Conservation (phyloP, 129 eudicot genomes). For the Artemisia tridentata region DNA sequence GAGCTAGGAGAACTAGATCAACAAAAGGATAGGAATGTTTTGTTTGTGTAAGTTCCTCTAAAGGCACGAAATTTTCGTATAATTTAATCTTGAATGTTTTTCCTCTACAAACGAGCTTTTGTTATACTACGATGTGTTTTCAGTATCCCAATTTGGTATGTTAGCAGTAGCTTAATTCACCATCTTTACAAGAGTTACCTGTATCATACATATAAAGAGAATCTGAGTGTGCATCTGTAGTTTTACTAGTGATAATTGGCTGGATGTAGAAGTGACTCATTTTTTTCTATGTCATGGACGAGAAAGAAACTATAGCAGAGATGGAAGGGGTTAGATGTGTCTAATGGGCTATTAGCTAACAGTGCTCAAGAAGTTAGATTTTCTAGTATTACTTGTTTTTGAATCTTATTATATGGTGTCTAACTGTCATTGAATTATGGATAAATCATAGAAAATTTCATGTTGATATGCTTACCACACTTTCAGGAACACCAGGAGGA, state of each 20-base stretch:
- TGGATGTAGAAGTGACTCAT: no score
- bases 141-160: no score
- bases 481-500: conserved; percentile 79
- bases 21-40: conserved; percentile 10
- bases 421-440: no score
- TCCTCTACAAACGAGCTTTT: conserved; percentile 6
- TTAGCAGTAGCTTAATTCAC: conserved; percentile 78
- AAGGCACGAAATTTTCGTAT: conserved; percentile 16
- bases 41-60: conserved; percentile 15
- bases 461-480: conserved; percentile 51
- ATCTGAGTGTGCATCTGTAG: not conserved
- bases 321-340: no score
- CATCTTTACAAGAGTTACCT: conserved; percentile 68
- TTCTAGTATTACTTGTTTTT: no score
- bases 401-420: no score
- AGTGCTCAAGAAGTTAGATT: not conserved
- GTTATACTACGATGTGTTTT: not conserved
- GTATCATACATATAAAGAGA: conserved; percentile 18
- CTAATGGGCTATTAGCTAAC: not conserved
- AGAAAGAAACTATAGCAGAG: no score
- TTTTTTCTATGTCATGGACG: no score
- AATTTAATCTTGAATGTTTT: conserved; percentile 14
- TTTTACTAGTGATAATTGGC: no score
- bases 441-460: no score
- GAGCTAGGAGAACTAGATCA: not conserved